These are phyloP conservation scores for Sherardia arvensis DNA, from an alignment of 257 asterid species.

Conservation along the genomic window DNA sequence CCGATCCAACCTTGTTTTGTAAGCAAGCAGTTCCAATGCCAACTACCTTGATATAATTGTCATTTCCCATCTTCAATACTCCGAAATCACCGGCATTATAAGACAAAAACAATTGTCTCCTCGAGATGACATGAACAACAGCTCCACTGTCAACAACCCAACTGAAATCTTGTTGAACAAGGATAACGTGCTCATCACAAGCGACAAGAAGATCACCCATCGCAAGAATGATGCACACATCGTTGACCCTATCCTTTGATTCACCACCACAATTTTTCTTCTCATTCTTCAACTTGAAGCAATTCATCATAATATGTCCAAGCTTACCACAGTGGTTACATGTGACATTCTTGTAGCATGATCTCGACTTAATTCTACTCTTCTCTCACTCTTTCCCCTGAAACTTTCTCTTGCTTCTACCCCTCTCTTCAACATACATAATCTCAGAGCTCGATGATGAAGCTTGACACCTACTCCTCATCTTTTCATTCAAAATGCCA, in stretches of 20 bases:
- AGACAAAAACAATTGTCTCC: background rate
- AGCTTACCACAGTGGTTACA: background rate
- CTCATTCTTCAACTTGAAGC: no score
- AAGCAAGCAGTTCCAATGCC: no score
- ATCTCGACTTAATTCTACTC: background rate
- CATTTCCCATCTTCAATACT: no score
- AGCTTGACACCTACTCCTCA: no score
- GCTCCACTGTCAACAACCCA: background rate
- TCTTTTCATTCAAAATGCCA: background rate
- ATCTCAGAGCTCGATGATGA: no score
- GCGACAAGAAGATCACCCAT: background rate
- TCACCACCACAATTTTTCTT: background rate
- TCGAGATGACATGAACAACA: background rate
- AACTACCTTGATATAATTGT: no score
- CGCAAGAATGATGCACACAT: background rate
- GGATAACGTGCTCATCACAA: background rate
- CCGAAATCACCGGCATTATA: no score
- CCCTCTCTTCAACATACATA: no score
- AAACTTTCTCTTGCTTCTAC: background rate
- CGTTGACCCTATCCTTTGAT: background rate
- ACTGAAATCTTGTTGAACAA: background rate
- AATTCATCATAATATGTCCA: background rate
- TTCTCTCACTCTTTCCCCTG: background rate
- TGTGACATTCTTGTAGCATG: background rate
- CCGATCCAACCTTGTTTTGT: no score